A percentile compares a stretch with the other conserved stretches of the same genome.
Conservation (phyloP, 306 rosid species). For the Begonia masoniana region DNA sequence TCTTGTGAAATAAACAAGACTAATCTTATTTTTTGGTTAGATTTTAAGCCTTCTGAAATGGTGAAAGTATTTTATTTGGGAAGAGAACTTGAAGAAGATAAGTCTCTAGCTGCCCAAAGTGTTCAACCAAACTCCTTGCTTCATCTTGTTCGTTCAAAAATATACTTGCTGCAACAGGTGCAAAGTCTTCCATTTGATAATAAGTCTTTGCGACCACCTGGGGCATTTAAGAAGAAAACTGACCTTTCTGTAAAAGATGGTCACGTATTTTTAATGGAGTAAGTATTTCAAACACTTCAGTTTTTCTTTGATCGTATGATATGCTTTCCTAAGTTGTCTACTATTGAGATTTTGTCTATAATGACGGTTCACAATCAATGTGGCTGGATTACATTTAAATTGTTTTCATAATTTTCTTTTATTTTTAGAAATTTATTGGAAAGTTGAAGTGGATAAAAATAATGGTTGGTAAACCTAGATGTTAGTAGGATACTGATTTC, state of each 20-base stretch:
- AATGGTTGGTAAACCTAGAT: too few species aligned
- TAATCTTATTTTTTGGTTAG: slow-evolving; percentile 20
- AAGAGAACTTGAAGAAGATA: slow-evolving; percentile 65
- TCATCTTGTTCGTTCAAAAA: slow-evolving; percentile 88
- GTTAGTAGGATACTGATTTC: too few species aligned
- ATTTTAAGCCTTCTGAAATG: slow-evolving; percentile 65
- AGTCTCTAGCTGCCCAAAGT: slow-evolving; percentile 67
- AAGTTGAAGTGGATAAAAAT: too few species aligned
- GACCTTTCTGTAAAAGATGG: slow-evolving; percentile 96
- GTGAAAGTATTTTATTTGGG: slow-evolving; percentile 69
- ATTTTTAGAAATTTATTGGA: too few species aligned
- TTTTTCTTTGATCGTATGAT: not conserved
- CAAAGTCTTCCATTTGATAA: slow-evolving; percentile 85
- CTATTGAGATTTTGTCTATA: too few species aligned
- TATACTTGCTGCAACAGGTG: slow-evolving; percentile 65
- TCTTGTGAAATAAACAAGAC: not conserved
- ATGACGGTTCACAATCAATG: too few species aligned
- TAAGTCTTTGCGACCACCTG: slow-evolving; percentile 84
- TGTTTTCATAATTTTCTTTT: too few species aligned
- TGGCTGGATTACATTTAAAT: too few species aligned
- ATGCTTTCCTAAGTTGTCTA: too few species aligned
- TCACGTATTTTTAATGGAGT: slow-evolving; percentile 89
- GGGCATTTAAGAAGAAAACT: slow-evolving; percentile 97
- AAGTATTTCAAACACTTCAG: slow-evolving; percentile 26
- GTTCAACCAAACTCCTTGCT: slow-evolving; percentile 82